Evolutionary conservation across 352 stramenopile genomes (phyloP).

Genomic region (Globisporangium mamillatum): DNA sequence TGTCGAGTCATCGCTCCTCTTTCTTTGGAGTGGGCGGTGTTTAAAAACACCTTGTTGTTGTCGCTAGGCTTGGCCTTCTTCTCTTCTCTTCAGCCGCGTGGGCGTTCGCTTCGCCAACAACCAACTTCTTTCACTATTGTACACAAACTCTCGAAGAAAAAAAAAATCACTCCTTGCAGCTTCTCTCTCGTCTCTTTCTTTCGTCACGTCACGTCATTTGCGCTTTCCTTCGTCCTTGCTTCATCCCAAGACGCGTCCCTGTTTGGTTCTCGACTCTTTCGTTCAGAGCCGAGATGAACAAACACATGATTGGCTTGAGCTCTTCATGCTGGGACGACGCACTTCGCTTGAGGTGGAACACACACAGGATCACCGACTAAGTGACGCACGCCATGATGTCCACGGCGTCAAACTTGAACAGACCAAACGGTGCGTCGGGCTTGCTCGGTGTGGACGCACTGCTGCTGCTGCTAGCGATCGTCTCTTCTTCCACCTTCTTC

Average conservation of each 20-base stretch:
- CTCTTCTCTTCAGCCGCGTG: constrained; percentile 10
- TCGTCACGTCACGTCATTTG: neutral
- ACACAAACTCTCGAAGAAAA: constrained; percentile 28
- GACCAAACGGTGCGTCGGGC: constrained; percentile 44
- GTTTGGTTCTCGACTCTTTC: neutral
- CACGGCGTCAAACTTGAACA: constrained; percentile 79
- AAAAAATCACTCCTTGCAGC: constrained; percentile 28
- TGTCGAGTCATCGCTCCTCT: constrained; percentile 21
- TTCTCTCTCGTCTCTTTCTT: constrained; percentile 7
- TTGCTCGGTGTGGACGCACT: constrained; percentile 29
- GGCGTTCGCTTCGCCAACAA: constrained; percentile 1
- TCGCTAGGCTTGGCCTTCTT: constrained; percentile 16
- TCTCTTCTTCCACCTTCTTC: constrained; percentile 53
- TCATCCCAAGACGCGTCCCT: neutral
- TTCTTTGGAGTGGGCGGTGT: constrained; percentile 56
- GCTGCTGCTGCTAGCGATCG: neutral
- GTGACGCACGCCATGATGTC: constrained; percentile 90
- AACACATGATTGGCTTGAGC: neutral
- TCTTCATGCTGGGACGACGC: neutral
- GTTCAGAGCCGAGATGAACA: neutral
- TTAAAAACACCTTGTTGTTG: constrained; percentile 83
- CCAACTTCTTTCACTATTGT: constrained; percentile 45
- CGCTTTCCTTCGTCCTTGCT: neutral
- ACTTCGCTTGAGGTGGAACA: neutral
- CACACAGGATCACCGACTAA: constrained; percentile 19